These are phyloP conservation scores for Vitis amurensis DNA, from an alignment of 164 flowering plant genomes.

Conservation along the genomic window DNA sequence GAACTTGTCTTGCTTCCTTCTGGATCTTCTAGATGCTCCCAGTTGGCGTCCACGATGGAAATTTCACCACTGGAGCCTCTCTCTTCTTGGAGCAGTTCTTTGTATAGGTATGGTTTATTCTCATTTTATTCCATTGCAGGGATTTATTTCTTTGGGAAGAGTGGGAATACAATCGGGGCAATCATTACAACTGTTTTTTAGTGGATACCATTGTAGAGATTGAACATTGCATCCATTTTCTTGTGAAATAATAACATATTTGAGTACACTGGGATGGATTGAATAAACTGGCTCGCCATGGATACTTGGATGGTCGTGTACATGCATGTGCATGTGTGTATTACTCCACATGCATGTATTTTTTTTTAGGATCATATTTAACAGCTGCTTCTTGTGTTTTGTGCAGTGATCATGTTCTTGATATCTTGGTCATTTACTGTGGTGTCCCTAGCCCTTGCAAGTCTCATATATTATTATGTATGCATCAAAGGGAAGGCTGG, in stretches of 20 bases:
- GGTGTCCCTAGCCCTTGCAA: constrained; percentile 89
- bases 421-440: constrained; percentile 98
- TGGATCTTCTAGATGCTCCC: constrained; percentile 99
- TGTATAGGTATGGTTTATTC: constrained; percentile 67
- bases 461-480: constrained; percentile 95
- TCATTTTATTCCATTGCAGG: not conserved
- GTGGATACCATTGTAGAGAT: not conserved
- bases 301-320: too few species aligned
- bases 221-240: not conserved
- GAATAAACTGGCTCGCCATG: not conserved
- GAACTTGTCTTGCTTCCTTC: constrained; percentile 96
- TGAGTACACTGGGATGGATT: not conserved
- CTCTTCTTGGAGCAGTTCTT: constrained; percentile 88
- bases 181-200: not conserved
- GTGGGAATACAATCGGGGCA: not conserved
- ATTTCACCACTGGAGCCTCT: constrained; percentile 98
- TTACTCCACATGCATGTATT: not conserved
- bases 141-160: not conserved
- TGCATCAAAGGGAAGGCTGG: constrained; percentile 98
- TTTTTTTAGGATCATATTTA: not conserved
- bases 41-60: constrained; percentile 99
- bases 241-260: not conserved
- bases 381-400: constrained; percentile 9
- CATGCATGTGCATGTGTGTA: not conserved
- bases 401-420: constrained; percentile 98